Evolutionary conservation across 2,329 filamentous ascomycete species (phyloP).

Genomic region (Monosporascus sp.): DNA sequence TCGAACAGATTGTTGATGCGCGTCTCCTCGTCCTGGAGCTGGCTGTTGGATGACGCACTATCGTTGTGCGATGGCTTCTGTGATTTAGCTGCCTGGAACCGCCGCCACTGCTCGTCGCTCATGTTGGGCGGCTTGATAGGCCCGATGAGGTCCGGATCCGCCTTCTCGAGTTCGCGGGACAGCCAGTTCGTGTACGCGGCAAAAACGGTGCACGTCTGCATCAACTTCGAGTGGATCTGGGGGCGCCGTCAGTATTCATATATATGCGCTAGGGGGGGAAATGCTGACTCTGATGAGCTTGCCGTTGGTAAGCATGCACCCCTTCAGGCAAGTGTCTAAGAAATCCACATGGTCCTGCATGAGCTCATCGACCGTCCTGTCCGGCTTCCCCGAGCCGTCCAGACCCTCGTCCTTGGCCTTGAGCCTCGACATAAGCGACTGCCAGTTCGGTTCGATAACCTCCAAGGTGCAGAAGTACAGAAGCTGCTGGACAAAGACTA

Average conservation of each 20-base stretch:
- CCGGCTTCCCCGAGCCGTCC: conserved; percentile 33
- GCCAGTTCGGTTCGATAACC: conserved; percentile 97
- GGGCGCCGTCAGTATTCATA: conserved; percentile 13
- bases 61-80: conserved; percentile 29
- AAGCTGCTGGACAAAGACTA: conserved; percentile 94
- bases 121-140: conserved; percentile 52
- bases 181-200: conserved; percentile 84
- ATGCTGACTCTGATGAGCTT: conserved; percentile 76
- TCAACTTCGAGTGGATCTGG: conserved; percentile 94
- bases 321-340: conserved; percentile 92
- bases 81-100: conserved; percentile 46
- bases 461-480: conserved; percentile 96
- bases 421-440: conserved; percentile 82
- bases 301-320: conserved; percentile 97
- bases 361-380: conserved; percentile 84
- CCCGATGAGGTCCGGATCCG: conserved; percentile 71
- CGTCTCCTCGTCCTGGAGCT: conserved; percentile 33
- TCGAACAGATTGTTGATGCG: conserved; percentile 76
- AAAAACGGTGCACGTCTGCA: conserved; percentile 93
- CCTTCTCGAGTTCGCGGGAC: conserved; percentile 75
- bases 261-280: conserved; percentile 2
- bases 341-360: conserved; percentile 99
- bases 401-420: conserved; percentile 52
- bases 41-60: conserved; percentile 32
- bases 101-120: conserved; percentile 55